These are phyloP conservation scores for Stagonosporopsis cucurbitacearum DNA, from an alignment of 2,329 filamentous ascomycete genomes.

Conservation along the genomic window DNA sequence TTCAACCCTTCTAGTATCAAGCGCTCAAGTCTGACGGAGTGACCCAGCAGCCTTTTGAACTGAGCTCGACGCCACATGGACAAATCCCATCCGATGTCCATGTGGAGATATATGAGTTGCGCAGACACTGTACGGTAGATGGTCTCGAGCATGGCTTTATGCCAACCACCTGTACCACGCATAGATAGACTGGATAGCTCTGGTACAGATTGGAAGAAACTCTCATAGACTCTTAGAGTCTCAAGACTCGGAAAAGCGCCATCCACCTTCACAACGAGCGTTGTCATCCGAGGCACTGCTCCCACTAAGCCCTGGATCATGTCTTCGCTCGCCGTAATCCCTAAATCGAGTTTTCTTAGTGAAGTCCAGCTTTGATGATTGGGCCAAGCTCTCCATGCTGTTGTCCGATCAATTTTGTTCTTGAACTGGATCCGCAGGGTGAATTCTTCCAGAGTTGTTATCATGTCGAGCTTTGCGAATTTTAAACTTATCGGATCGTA, in stretches of 20 bases:
- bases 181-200: not conserved
- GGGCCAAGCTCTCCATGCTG: not conserved
- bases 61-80: not conserved
- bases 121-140: not conserved
- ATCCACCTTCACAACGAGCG: not conserved
- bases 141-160: not conserved
- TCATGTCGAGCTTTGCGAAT: not conserved
- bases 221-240: not conserved
- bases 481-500: not conserved
- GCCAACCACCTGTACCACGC: not conserved
- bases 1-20: not conserved
- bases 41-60: not conserved
- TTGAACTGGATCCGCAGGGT: not conserved
- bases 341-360: not conserved
- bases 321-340: not conserved
- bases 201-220: not conserved
- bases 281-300: not conserved
- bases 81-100: not conserved
- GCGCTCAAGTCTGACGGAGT: not conserved
- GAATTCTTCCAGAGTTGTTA: not conserved
- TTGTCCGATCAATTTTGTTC: not conserved
- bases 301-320: not conserved
- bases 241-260: not conserved
- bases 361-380: not conserved
- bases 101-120: not conserved